Base-by-base conservation (phyloP, 441 rosid species). In the Arabidopsis lyrata region DNA sequence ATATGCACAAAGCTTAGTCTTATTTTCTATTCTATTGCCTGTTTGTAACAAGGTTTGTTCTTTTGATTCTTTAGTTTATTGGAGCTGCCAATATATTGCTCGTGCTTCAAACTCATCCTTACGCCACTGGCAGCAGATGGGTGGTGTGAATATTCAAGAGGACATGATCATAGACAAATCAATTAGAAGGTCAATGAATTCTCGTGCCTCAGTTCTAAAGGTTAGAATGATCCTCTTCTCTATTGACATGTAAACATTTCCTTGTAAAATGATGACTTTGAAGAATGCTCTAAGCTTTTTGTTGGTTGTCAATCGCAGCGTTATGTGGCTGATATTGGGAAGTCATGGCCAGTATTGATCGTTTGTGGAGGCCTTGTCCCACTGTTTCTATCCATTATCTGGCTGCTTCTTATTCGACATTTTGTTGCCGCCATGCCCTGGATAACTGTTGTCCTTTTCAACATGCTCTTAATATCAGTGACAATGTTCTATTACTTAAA, bases 401-500 rank as follows among this genome's bases (percentile, higher is more conserved):
- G 98, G 99, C 83, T 95, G 65, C 87, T 95, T 68, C 82, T 95
- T 82, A 88, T 95, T 79, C 87, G 98, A 13, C 92, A 92, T 81
- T 92, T 95, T 82, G 99, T 95, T 63, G 83, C 88, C 42, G 98
- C 96, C 64, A 95, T 95, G 97, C 99, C 99, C 7, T 95, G 99
- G 99, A 87, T 95, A 68, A 95, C 99, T 4, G 93, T 95, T 66
- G 86, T 85, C 59, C 74, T 95, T 64, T 91, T 92, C 79, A 93
- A 95, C 78, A 39, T 95, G 68, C 97, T 95, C 64, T 82, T 95
- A 47, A 76, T 92, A 68, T 83, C 91, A 0, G 98, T 95, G 52
- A 92, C 99, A n/a, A 77, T 95, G 83, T 86, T 88, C 80, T 92
- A 80, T 78, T 92, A 91, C 83, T 81, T 91, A 22, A 95, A 95